Evolutionary conservation across 208 protist species (phyloP).

Genomic region (Crithidia acanthocephali): DNA sequence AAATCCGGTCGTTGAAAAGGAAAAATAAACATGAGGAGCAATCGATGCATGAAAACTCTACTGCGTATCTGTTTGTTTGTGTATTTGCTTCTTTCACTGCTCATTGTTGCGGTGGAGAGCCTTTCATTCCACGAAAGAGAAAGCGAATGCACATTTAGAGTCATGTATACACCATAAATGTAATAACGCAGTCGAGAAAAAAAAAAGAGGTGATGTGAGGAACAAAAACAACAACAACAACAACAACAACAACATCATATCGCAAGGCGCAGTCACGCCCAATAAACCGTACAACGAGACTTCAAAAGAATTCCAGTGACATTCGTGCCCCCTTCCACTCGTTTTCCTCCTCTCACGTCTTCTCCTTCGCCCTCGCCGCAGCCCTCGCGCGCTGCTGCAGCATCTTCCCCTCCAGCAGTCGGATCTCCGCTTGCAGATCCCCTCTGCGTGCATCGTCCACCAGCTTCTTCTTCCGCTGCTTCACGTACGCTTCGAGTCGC

Average conservation of each 20-base stretch:
- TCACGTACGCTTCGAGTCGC: constrained; percentile 27
- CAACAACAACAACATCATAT: constrained; percentile 7
- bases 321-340: neutral
- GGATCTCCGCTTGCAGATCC: constrained; percentile 31
- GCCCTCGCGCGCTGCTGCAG: constrained; percentile 24
- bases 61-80: no score
- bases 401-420: constrained; percentile 29
- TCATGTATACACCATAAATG: no score
- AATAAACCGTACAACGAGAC: no score
- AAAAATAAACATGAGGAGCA: no score
- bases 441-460: constrained; percentile 17
- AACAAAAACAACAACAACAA: constrained; percentile 22
- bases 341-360: neutral
- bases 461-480: constrained; percentile 24
- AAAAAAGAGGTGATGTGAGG: neutral
- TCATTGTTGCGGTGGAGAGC: no score
- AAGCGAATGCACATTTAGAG: no score
- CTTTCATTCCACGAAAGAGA: no score
- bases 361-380: constrained; percentile 1
- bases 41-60: no score
- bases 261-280: no score
- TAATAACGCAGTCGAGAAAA: no score
- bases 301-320: neutral
- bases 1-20: no score
- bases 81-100: no score